Percentiles rank a stretch among this genome's conserved stretches.
phyloP scores from a whole-genome alignment of 192 early-diverging fungal genomes.

The Mortierella alpina region DNA sequence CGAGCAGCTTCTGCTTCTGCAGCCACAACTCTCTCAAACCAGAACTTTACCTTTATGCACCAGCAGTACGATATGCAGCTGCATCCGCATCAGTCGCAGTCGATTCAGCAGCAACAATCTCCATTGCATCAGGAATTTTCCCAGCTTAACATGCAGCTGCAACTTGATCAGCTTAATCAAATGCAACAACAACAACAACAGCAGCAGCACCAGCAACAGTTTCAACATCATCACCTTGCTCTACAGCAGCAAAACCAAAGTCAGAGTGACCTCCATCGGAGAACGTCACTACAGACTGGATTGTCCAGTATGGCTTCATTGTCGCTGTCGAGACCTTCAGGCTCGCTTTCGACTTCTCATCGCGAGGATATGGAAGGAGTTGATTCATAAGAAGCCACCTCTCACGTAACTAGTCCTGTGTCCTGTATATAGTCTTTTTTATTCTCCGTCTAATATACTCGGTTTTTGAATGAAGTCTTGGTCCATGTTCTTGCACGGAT shows the following conservation, averaged over 20 bases:
- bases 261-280: neutral
- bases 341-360: neutral
- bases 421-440: too few species aligned
- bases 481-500: too few species aligned
- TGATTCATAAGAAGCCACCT: neutral
- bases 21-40: too few species aligned
- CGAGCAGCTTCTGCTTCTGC: too few species aligned
- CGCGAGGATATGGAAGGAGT: constrained; percentile 23
- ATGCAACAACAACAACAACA: constrained; percentile 11
- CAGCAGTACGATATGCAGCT: constrained; percentile 9
- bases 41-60: neutral
- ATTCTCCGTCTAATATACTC: too few species aligned
- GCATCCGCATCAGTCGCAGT: neutral
- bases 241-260: constrained; percentile 8
- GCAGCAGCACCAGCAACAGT: neutral
- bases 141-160: constrained; percentile 20
- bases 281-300: constrained; percentile 18
- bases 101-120: constrained; percentile 4
- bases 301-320: neutral
- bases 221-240: constrained; percentile 12
- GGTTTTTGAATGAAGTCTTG: too few species aligned
- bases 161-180: neutral
- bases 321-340: neutral
- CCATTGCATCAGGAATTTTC: constrained; percentile 23
- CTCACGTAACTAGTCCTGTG: too few species aligned